phyloP scores from a whole-genome alignment of 2,329 filamentous ascomycete species.

The Aureobasidium sp. region DNA sequence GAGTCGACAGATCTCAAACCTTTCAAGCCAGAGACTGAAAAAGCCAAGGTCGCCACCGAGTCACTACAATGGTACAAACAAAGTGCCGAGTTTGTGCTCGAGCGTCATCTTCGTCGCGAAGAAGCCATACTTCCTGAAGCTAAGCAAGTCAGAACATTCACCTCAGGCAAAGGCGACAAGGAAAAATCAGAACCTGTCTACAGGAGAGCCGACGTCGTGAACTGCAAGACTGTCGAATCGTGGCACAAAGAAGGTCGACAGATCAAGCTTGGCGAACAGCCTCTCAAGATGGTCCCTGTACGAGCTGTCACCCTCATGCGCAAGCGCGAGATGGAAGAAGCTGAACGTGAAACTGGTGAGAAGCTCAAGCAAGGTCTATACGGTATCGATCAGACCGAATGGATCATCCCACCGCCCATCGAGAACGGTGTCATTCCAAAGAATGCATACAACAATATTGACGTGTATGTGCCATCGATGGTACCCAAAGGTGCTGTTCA shows the following conservation, averaged over 20 bases:
- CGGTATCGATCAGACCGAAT: constrained; percentile 77
- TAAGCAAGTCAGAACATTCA: constrained; percentile 65
- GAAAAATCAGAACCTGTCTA: constrained; percentile 73
- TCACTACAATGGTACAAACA: constrained; percentile 84
- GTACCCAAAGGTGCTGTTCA: constrained; percentile 78
- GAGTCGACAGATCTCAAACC: constrained; percentile 69
- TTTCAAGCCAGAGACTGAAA: constrained; percentile 49
- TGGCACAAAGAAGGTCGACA: constrained; percentile 96
- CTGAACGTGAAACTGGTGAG: constrained; percentile 67
- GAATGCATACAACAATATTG: constrained; percentile 93
- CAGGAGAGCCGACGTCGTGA: constrained; percentile 66
- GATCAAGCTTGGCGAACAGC: constrained; percentile 59
- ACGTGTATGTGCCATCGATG: constrained; percentile 92
- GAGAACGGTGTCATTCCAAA: constrained; percentile 79
- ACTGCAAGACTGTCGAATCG: constrained; percentile 84
- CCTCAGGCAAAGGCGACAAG: constrained; percentile 63
- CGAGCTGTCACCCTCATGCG: constrained; percentile 83
- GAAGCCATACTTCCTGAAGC: constrained; percentile 70
- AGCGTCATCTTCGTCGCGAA: constrained; percentile 80
- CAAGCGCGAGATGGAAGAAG: constrained; percentile 81
- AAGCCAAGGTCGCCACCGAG: constrained; percentile 41
- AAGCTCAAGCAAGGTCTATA: constrained; percentile 85
- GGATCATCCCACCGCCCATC: constrained; percentile 88
- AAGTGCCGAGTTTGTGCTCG: constrained; percentile 75
- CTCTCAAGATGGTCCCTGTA: constrained; percentile 81